Conservation (phyloP, 2,329 filamentous ascomycete species). For the Beauveria brongniartii region DNA sequence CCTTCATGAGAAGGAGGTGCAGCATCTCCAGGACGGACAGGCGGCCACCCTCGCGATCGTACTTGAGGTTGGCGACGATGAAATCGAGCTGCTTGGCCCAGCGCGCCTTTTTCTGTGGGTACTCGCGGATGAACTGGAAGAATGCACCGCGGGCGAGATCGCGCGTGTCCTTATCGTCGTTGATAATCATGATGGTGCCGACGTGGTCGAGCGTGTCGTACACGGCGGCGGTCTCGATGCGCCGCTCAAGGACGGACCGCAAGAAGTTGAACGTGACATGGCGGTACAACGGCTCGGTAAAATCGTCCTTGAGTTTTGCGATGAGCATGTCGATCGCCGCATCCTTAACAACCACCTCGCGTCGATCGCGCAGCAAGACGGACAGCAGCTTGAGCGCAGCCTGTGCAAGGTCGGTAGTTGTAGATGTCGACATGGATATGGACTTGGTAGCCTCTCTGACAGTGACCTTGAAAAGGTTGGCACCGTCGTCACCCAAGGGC, state of each 20-base stretch:
- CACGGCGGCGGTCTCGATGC: constrained; percentile 75
- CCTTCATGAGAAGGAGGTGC: constrained; percentile 77
- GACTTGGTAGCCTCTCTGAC: constrained; percentile 76
- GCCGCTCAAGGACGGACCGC: constrained; percentile 75
- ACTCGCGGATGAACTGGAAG: constrained; percentile 89
- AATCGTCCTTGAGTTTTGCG: constrained; percentile 72
- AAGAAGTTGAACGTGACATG: constrained; percentile 94
- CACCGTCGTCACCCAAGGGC: constrained; percentile 64
- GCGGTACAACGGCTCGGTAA: constrained; percentile 87
- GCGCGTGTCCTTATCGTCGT: constrained; percentile 80
- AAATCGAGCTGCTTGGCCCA: constrained; percentile 88
- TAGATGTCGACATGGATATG: constrained; percentile 68
- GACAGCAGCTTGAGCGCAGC: constrained; percentile 83
- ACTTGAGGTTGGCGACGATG: constrained; percentile 82
- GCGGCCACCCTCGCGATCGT: constrained; percentile 79
- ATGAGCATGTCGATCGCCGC: constrained; percentile 76
- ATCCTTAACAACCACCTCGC: constrained; percentile 68
- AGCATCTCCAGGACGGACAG: constrained; percentile 90
- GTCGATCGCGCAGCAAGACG: constrained; percentile 73
- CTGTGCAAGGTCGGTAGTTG: constrained; percentile 76
- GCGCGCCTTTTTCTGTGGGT: constrained; percentile 82
- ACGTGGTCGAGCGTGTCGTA: constrained; percentile 90
- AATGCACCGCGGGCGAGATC: constrained; percentile 85
- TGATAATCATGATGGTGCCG: constrained; percentile 89
- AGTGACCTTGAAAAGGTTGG: constrained; percentile 63